Evolutionary conservation across 768 basidiomycete genomes (phyloP).

Genomic region (Psilocybe sp.): DNA sequence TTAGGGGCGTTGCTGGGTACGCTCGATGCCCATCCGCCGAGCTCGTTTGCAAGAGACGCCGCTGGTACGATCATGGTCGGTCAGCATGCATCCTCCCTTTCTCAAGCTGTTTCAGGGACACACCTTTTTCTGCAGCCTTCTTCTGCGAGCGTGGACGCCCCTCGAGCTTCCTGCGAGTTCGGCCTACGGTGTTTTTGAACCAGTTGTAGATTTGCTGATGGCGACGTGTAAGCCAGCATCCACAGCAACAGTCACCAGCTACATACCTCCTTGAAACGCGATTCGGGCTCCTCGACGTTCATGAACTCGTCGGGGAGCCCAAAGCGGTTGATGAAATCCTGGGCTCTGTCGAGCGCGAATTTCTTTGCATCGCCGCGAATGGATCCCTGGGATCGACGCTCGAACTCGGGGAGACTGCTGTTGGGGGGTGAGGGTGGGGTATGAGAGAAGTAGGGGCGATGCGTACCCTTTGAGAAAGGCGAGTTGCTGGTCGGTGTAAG

Average conservation of each 20-base stretch:
- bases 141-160: slow-evolving; percentile 52
- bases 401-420: slow-evolving; percentile 54
- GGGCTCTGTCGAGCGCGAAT: slow-evolving; percentile 60
- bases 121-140: slow-evolving; percentile 51
- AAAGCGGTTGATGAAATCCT: slow-evolving; percentile 57
- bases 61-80: slow-evolving; percentile 4
- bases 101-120: background rate
- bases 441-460: background rate
- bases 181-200: slow-evolving; percentile 70
- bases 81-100: background rate
- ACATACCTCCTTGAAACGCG: slow-evolving; percentile 58
- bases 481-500: slow-evolving; percentile 63
- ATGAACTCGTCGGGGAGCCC: slow-evolving; percentile 56
- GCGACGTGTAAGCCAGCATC: slow-evolving; percentile 12
- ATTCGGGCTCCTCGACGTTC: slow-evolving; percentile 54
- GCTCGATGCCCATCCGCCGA: background rate
- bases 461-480: slow-evolving; percentile 50
- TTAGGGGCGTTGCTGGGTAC: slow-evolving; percentile 27
- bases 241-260: background rate
- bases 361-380: slow-evolving; percentile 70
- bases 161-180: slow-evolving; percentile 55
- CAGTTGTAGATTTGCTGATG: slow-evolving; percentile 69
- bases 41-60: slow-evolving; percentile 18
- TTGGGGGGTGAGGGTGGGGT: slow-evolving; percentile 4
- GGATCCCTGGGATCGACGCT: slow-evolving; percentile 54